phyloP scores from a whole-genome alignment of 2,329 filamentous ascomycete genomes.

The Rutstroemia sp. region DNA sequence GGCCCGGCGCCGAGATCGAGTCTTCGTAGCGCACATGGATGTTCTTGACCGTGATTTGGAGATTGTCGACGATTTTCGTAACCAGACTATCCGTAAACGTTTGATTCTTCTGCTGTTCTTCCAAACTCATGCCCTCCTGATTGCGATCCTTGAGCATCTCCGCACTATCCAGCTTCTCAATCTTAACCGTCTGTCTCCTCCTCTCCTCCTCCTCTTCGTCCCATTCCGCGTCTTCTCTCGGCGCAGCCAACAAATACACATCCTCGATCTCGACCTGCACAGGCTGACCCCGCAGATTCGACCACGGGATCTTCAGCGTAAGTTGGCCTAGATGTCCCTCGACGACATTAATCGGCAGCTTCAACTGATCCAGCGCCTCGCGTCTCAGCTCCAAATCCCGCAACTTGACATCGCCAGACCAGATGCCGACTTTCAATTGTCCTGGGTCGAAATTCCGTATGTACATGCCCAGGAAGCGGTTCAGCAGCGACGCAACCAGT shows the following conservation, averaged over 20 bases:
- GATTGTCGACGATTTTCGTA: conserved; percentile 95
- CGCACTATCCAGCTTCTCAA: conserved; percentile 96
- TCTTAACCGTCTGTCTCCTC: conserved; percentile 84
- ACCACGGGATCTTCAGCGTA: conserved; percentile 93
- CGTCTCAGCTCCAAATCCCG: conserved; percentile 85
- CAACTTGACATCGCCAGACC: conserved; percentile 96
- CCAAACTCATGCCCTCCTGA: conserved; percentile 84
- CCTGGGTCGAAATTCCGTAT: conserved; percentile 98
- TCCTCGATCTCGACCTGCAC: conserved; percentile 95
- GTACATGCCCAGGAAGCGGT: conserved; percentile 99
- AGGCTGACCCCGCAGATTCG: conserved; percentile 87
- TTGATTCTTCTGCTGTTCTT: conserved; percentile 96
- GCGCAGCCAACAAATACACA: conserved; percentile 90
- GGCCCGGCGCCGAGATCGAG: conserved; percentile 86
- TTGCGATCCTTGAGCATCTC: conserved; percentile 89
- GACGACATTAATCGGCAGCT: conserved; percentile 91
- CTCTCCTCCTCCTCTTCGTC: conserved; percentile 87
- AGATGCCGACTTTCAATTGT: conserved; percentile 97
- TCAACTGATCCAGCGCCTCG: conserved; percentile 95
- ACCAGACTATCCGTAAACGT: conserved; percentile 93
- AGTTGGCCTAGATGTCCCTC: conserved; percentile 90
- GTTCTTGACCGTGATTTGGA: conserved; percentile 96
- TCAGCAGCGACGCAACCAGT: conserved; percentile 91
- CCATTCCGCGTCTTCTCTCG: conserved; percentile 91
- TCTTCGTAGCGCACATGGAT: conserved; percentile 98